Conservation (phyloP, 2,329 filamentous ascomycete genomes). For the Eutypella sp. region DNA sequence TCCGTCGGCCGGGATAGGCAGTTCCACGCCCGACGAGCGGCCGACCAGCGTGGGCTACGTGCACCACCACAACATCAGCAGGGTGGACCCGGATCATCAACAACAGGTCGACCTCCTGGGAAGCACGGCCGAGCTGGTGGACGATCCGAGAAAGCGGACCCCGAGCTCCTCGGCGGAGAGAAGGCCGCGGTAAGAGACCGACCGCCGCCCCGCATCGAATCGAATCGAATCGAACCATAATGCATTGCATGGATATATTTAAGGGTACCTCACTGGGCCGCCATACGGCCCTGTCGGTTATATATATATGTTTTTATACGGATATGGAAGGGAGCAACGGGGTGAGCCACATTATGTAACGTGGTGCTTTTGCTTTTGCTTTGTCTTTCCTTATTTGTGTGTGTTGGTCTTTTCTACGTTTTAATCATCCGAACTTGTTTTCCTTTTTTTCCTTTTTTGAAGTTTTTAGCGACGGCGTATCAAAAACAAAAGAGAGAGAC, state of each 20-base stretch:
- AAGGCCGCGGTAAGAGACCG: slow-evolving; percentile 12
- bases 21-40: slow-evolving; percentile 36
- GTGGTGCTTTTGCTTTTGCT: not conserved
- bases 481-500: not conserved
- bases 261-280: too few relatives aligned
- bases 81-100: slow-evolving; percentile 44
- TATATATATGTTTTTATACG: too few relatives aligned
- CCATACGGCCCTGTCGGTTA: too few relatives aligned
- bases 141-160: slow-evolving; percentile 30
- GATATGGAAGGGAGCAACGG: too few relatives aligned
- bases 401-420: too few relatives aligned
- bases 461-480: slow-evolving; percentile 1
- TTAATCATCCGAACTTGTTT: not conserved
- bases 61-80: slow-evolving; percentile 51
- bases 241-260: too few relatives aligned
- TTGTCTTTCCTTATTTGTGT: not conserved
- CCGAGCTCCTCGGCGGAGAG: slow-evolving; percentile 16
- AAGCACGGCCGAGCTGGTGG: slow-evolving; percentile 53
- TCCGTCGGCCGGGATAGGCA: slow-evolving; percentile 22
- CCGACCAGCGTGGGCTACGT: slow-evolving; percentile 54
- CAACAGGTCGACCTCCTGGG: slow-evolving; percentile 44
- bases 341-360: too few relatives aligned
- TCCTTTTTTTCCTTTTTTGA: too few relatives aligned
- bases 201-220: too few relatives aligned
- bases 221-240: too few relatives aligned